Percentiles rank a stretch among this genome's conserved stretches.
Conservation (phyloP, 225 moss, liverwort and hornwort genomes). For the Pseudisothecium myosuroides region DNA sequence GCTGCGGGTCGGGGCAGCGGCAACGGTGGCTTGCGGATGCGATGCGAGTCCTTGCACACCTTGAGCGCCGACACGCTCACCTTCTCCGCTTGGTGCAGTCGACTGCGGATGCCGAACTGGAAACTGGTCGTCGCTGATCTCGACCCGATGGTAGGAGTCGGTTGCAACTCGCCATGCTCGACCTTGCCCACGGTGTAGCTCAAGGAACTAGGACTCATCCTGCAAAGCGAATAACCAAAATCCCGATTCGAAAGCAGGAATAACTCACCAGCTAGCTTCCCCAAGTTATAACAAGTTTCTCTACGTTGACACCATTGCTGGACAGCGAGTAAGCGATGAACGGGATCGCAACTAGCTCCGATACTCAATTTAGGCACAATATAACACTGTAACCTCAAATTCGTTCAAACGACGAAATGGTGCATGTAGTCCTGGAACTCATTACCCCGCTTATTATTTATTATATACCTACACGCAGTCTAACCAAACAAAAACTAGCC, state of each 20-base stretch:
- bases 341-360: neutral
- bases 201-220: constrained; percentile 6
- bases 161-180: neutral
- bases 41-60: constrained; percentile 43
- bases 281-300: neutral
- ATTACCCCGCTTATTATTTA: neutral
- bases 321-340: neutral
- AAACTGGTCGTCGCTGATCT: constrained; percentile 5
- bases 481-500: no score
- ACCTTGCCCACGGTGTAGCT: neutral
- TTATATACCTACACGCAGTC: no score
- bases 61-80: constrained; percentile 7
- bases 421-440: neutral
- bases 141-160: neutral
- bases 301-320: neutral
- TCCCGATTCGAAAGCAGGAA: neutral
- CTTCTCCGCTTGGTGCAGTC: constrained; percentile 14
- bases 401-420: neutral
- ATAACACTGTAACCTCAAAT: neutral
- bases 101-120: constrained; percentile 26
- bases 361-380: neutral
- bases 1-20: constrained; percentile 19
- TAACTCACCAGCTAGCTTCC: neutral
- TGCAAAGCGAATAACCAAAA: neutral
- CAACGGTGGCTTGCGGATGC: constrained; percentile 39